Conservation (phyloP, 768 basidiomycete species). For the Auricularia cornea region DNA sequence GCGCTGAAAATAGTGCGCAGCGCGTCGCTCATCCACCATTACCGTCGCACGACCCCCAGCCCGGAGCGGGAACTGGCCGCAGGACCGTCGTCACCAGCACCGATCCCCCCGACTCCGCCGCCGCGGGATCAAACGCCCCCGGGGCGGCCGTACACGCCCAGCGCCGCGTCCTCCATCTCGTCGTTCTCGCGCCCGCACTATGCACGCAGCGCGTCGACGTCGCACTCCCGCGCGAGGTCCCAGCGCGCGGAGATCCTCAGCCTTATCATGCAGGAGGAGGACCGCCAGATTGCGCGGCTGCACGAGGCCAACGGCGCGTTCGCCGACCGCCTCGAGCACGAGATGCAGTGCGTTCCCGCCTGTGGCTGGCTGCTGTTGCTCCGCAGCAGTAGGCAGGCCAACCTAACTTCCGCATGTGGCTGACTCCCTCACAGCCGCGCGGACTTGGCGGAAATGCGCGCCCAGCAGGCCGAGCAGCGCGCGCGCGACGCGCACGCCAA, state of each 20-base stretch:
- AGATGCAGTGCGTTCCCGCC: conserved; percentile 27
- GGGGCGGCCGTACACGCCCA: background rate
- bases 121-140: background rate
- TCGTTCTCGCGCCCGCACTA: background rate
- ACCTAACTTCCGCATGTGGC: background rate
- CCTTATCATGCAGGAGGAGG: conserved; percentile 44
- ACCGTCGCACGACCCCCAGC: background rate
- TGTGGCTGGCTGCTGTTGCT: no score
- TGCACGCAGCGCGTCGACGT: background rate
- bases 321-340: conserved; percentile 46
- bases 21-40: conserved; percentile 1
- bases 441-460: conserved; percentile 42
- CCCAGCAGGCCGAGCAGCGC: conserved; percentile 42
- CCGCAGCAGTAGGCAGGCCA: no score
- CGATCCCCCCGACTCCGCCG: no score
- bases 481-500: conserved; percentile 34
- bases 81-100: background rate
- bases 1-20: background rate
- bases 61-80: background rate
- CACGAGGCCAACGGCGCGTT: conserved; percentile 44
- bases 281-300: conserved; percentile 46
- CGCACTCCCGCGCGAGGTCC: background rate
- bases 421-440: conserved; percentile 22
- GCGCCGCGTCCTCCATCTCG: background rate
- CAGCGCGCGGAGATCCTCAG: conserved; percentile 16